These are phyloP conservation scores for Beauveria sp. DNA, from an alignment of 2,329 filamentous ascomycete genomes.

Conservation along the genomic window DNA sequence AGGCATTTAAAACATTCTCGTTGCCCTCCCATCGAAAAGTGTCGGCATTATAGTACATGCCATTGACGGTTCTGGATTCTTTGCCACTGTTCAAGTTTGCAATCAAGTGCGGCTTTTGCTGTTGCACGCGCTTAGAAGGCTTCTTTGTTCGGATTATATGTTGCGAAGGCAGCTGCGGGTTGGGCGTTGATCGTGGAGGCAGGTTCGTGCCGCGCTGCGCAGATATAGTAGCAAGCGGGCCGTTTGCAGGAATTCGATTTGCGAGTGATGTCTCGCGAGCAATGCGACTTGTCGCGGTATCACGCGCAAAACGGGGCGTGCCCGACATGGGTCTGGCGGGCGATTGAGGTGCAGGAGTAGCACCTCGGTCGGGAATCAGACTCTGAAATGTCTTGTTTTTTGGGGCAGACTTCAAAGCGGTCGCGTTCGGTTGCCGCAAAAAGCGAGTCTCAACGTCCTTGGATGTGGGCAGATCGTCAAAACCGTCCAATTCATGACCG, in stretches of 20 bases:
- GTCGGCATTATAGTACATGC: slow-evolving; percentile 90
- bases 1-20: slow-evolving; percentile 72
- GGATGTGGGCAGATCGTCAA: slow-evolving; percentile 92
- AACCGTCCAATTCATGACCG: slow-evolving; percentile 83
- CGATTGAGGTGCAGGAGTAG: slow-evolving; percentile 46
- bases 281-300: slow-evolving; percentile 58
- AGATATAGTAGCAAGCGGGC: slow-evolving; percentile 46
- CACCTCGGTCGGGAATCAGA: slow-evolving; percentile 44
- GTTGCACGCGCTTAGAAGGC: slow-evolving; percentile 49
- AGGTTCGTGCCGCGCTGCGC: slow-evolving; percentile 48
- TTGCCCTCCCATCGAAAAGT: slow-evolving; percentile 94
- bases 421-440: slow-evolving; percentile 67
- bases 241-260: slow-evolving; percentile 48
- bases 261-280: slow-evolving; percentile 55
- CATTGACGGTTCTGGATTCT: slow-evolving; percentile 79
- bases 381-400: slow-evolving; percentile 52
- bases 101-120: slow-evolving; percentile 79
- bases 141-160: slow-evolving; percentile 45
- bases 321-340: slow-evolving; percentile 45
- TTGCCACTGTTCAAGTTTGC: slow-evolving; percentile 69
- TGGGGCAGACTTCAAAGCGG: slow-evolving; percentile 56
- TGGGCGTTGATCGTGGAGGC: slow-evolving; percentile 40
- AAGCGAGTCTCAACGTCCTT: slow-evolving; percentile 72
- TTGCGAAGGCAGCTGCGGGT: slow-evolving; percentile 32
- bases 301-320: slow-evolving; percentile 55